These are phyloP conservation scores for Yamagishiella unicocca DNA, from an alignment of 139 green algal genomes.

Conservation along the genomic window DNA sequence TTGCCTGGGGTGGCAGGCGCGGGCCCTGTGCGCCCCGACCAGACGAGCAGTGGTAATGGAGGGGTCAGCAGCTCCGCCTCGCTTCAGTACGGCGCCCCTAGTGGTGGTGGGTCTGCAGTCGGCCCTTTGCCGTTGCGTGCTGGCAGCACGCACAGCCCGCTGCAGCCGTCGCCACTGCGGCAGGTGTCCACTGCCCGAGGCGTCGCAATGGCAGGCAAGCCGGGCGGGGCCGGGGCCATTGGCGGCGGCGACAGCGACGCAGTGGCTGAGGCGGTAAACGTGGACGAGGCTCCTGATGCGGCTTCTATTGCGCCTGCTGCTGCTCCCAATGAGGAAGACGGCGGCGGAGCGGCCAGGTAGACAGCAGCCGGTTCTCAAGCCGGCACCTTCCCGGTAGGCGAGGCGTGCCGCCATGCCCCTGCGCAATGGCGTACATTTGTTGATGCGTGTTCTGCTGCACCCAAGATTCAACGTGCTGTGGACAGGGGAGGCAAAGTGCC, in stretches of 20 bases:
- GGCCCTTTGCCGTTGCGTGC: background rate
- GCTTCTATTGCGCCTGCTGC: too few relatives aligned
- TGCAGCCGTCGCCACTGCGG: conserved; percentile 36
- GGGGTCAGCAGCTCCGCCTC: background rate
- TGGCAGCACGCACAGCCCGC: conserved; percentile 4
- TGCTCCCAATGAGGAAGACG: too few relatives aligned
- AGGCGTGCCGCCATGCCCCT: too few relatives aligned
- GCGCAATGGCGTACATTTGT: too few relatives aligned
- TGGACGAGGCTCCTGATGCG: too few relatives aligned
- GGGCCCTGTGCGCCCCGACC: background rate
- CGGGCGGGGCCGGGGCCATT: background rate
- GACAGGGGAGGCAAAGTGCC: too few relatives aligned
- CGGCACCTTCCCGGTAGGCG: too few relatives aligned
- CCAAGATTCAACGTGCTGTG: too few relatives aligned
- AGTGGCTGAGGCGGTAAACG: background rate
- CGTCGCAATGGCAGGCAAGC: background rate
- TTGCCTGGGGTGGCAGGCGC: background rate
- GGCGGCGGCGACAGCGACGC: background rate
- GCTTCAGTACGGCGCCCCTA: background rate
- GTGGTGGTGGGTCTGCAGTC: background rate
- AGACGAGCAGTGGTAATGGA: background rate
- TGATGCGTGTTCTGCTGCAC: too few relatives aligned
- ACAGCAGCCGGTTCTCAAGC: too few relatives aligned
- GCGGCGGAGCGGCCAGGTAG: too few relatives aligned
- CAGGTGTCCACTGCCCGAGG: conserved; percentile 28